These are phyloP conservation scores for Carex parvula DNA, from an alignment of 176 grass and related monocot species.

Conservation along the genomic window DNA sequence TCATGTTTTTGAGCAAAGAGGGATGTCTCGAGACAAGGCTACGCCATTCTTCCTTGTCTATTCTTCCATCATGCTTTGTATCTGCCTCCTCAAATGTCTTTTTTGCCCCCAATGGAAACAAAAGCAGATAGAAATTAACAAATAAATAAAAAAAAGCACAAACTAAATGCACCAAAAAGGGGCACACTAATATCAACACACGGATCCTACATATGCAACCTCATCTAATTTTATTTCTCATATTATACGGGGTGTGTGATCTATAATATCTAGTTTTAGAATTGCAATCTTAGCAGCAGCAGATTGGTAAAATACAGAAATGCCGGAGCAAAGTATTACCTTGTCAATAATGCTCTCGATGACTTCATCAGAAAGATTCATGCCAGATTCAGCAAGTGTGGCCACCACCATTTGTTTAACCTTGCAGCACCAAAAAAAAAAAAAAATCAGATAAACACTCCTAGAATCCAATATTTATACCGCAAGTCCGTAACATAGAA, in stretches of 20 bases:
- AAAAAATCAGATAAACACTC: conserved; percentile 20
- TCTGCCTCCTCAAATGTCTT: conserved; percentile 33
- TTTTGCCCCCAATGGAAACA: neutral
- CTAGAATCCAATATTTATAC: neutral
- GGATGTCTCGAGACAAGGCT: conserved; percentile 25
- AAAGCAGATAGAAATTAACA: conserved; percentile 7
- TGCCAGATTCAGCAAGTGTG: conserved; percentile 29
- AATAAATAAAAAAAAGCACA: neutral
- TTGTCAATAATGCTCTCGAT: conserved; percentile 29
- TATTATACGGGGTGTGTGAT: neutral
- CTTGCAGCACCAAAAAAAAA: conserved; percentile 14
- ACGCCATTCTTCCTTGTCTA: conserved; percentile 33
- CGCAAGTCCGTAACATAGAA: neutral
- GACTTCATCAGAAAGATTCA: conserved; percentile 33
- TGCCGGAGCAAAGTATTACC: neutral
- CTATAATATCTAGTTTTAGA: neutral
- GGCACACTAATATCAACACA: neutral
- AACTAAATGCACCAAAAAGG: neutral
- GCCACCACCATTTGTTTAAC: conserved; percentile 30
- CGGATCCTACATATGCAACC: neutral
- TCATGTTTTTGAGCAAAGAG: conserved; percentile 31
- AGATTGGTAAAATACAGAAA: neutral
- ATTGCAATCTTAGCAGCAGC: neutral
- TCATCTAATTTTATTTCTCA: neutral
- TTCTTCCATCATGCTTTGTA: conserved; percentile 33